A percentile compares a stretch with the other conserved stretches of the same genome.
phyloP scores from a whole-genome alignment of 1,139 yeast species.

The Suhomyces ambrosiae region DNA sequence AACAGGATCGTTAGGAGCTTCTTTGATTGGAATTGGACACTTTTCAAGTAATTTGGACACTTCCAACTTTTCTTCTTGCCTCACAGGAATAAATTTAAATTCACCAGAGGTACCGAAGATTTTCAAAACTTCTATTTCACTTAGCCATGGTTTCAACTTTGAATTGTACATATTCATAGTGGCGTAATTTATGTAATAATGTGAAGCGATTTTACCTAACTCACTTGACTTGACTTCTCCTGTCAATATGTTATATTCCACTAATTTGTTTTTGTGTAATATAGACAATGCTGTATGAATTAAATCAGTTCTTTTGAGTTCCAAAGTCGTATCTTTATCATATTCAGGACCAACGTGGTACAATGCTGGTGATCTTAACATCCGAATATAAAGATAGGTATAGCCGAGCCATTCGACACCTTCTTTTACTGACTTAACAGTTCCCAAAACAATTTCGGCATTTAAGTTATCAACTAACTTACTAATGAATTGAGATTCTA shows the following conservation, averaged over 20 bases:
- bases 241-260: slow-evolving; percentile 54
- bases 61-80: slow-evolving; percentile 87
- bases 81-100: slow-evolving; percentile 77
- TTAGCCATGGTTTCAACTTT: slow-evolving; percentile 62
- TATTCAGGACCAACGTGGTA: slow-evolving; percentile 78
- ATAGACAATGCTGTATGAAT: slow-evolving; percentile 73
- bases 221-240: slow-evolving; percentile 63
- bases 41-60: slow-evolving; percentile 66
- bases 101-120: slow-evolving; percentile 84
- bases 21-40: slow-evolving; percentile 87
- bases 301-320: slow-evolving; percentile 62
- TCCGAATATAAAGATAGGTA: slow-evolving; percentile 79
- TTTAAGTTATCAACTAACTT: slow-evolving; percentile 74
- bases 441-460: slow-evolving; percentile 84
- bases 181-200: slow-evolving; percentile 75
- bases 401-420: slow-evolving; percentile 79
- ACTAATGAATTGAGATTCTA: slow-evolving; percentile 82
- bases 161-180: slow-evolving; percentile 68
- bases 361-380: slow-evolving; percentile 70
- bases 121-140: slow-evolving; percentile 73
- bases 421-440: slow-evolving; percentile 60
- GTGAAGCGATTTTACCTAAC: slow-evolving; percentile 82
- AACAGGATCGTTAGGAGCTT: slow-evolving; percentile 65
- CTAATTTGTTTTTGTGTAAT: slow-evolving; percentile 56
- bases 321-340: slow-evolving; percentile 33